These are phyloP conservation scores for Pythium angustatum DNA, from an alignment of 352 stramenopile species.

Conservation along the genomic window DNA sequence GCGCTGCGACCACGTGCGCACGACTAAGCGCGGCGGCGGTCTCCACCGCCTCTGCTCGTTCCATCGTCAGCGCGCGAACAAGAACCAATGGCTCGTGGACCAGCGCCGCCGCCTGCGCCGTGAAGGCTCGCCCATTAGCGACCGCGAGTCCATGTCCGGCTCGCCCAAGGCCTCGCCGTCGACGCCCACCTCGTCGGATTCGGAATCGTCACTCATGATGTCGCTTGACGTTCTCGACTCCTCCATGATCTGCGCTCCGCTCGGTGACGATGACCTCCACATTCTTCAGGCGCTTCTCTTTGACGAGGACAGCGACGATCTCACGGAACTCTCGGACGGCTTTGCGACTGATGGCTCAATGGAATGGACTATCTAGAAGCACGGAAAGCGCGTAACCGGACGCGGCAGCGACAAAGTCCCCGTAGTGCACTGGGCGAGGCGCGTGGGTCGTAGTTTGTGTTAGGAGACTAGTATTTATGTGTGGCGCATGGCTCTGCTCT, in stretches of 20 bases:
- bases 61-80: slow-evolving; percentile 25
- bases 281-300: slow-evolving; percentile 26
- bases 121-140: slow-evolving; percentile 9
- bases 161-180: neutral
- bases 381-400: neutral
- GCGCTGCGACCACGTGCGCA: slow-evolving; percentile 18
- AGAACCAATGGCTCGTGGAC: slow-evolving; percentile 32
- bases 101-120: slow-evolving; percentile 27
- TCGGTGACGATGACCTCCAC: slow-evolving; percentile 23
- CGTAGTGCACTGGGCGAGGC: neutral
- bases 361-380: neutral
- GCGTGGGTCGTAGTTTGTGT: neutral
- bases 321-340: slow-evolving; percentile 6
- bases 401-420: too few relatives aligned
- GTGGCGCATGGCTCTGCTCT: neutral
- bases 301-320: slow-evolving; percentile 17
- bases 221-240: neutral
- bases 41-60: slow-evolving; percentile 22
- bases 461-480: slow-evolving; percentile 3
- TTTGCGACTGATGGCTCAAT: slow-evolving; percentile 6
- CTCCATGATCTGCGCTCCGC: slow-evolving; percentile 8
- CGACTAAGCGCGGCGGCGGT: slow-evolving; percentile 14
- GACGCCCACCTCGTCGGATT: neutral
- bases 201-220: neutral
- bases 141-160: neutral